Evolutionary conservation across 169 alveolate species (phyloP).

Genomic region (Babesia microti): DNA sequence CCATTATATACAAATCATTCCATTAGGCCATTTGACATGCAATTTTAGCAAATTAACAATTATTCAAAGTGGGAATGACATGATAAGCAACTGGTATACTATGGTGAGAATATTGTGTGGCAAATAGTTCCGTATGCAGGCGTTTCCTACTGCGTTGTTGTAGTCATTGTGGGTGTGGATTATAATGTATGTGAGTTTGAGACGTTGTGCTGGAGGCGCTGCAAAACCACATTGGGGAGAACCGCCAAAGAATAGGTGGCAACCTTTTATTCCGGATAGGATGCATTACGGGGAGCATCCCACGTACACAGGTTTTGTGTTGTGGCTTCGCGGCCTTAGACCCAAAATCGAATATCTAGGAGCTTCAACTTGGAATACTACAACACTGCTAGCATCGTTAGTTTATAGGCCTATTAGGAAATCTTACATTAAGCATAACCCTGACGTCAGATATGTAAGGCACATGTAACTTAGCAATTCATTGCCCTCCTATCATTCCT

Average conservation of each 20-base stretch:
- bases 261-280: conserved; percentile 52
- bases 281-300: conserved; percentile 62
- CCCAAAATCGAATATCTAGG: conserved; percentile 36
- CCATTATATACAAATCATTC: too few species aligned
- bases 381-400: conserved; percentile 4
- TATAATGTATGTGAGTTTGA: too few species aligned
- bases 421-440: conserved; percentile 62
- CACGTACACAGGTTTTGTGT: conserved; percentile 50
- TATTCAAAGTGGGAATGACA: too few species aligned
- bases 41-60: too few species aligned
- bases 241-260: conserved; percentile 47
- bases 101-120: too few species aligned
- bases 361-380: conserved; percentile 19
- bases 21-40: too few species aligned
- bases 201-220: conserved; percentile 52
- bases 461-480: conserved; percentile 45
- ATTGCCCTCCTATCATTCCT: conserved; percentile 69
- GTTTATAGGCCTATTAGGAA: conserved; percentile 47
- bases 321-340: conserved; percentile 52
- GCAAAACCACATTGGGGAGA: conserved; percentile 62
- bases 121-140: too few species aligned
- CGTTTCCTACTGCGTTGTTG: too few species aligned
- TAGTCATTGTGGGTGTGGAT: too few species aligned
- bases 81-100: too few species aligned
- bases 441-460: conserved; percentile 66